Conservation (phyloP, 345 rosid genomes). For the Gossypium longicalyx region DNA sequence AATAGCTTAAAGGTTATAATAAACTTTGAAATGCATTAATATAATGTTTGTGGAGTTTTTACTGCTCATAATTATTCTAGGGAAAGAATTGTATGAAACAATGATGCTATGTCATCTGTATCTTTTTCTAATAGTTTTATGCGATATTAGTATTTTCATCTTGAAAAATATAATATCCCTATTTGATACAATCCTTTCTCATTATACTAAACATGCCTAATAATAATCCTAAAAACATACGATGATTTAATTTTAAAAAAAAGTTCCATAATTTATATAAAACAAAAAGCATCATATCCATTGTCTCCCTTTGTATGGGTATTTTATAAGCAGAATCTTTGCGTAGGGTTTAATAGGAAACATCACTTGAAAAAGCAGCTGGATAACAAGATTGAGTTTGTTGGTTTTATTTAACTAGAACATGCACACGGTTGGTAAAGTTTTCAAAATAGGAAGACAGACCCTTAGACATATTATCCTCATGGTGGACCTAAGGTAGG, state of each 20-base stretch:
- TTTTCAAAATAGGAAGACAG: not conserved
- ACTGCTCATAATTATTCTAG: too few relatives aligned
- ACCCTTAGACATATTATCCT: not conserved
- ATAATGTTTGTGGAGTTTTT: too few relatives aligned
- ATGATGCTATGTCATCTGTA: accelerated
- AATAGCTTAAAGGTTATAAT: too few relatives aligned
- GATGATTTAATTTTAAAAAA: too few relatives aligned
- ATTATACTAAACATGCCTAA: too few relatives aligned
- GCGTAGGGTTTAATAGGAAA: not conserved
- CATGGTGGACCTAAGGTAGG: not conserved
- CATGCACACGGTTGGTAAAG: not conserved
- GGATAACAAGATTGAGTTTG: not conserved
- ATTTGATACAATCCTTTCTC: too few relatives aligned
- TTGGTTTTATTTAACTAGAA: not conserved
- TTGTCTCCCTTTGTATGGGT: not conserved
- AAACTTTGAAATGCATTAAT: too few relatives aligned
- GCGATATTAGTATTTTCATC: too few relatives aligned
- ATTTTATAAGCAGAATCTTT: not conserved
- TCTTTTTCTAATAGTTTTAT: too few relatives aligned
- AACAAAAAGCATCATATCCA: not conserved
- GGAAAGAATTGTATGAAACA: too few relatives aligned
- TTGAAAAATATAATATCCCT: too few relatives aligned
- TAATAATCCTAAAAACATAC: too few relatives aligned
- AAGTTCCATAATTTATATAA: not conserved
- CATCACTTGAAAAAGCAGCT: conserved; percentile 7